Evolutionary conservation across 192 early-diverging fungal genomes (phyloP).

Genomic region (Rhizoclosmatium globosum): DNA sequence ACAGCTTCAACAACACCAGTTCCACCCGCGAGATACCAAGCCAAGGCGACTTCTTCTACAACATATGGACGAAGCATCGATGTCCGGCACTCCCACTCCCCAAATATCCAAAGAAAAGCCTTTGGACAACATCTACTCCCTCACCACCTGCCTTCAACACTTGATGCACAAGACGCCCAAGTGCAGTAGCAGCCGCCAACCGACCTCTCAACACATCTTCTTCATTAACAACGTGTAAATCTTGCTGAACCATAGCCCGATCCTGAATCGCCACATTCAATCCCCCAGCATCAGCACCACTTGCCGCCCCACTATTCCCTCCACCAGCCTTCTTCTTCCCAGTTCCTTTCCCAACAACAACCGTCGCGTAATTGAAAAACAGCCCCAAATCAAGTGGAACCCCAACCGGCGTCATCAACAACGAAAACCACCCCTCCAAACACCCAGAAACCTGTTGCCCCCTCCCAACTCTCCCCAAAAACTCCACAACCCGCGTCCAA

Average conservation of each 20-base stretch:
- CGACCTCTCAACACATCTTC: conserved; percentile 86
- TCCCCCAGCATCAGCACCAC: conserved; percentile 20
- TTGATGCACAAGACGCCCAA: conserved; percentile 72
- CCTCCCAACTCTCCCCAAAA: conserved; percentile 35
- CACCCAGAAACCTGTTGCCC: not conserved
- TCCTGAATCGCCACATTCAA: conserved; percentile 83
- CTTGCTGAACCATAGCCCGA: conserved; percentile 89
- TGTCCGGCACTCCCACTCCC: conserved; percentile 80
- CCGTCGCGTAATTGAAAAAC: conserved; percentile 44
- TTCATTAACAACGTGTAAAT: conserved; percentile 80
- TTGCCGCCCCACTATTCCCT: not conserved
- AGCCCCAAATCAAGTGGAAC: conserved; percentile 68
- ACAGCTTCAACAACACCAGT: conserved; percentile 41
- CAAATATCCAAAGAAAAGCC: conserved; percentile 68
- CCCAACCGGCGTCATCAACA: conserved; percentile 89
- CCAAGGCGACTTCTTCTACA: conserved; percentile 79
- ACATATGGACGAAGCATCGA: conserved; percentile 75
- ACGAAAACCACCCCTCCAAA: conserved; percentile 66
- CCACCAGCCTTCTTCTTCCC: conserved; percentile 18
- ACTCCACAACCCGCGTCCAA: conserved; percentile 70
- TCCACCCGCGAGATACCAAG: conserved; percentile 24
- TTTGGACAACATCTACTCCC: conserved; percentile 35
- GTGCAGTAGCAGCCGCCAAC: conserved; percentile 74
- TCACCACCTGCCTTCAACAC: conserved; percentile 49
- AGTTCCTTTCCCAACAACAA: not conserved